Conservation (phyloP, 345 rosid species). For the Geranium rotundifolium region DNA sequence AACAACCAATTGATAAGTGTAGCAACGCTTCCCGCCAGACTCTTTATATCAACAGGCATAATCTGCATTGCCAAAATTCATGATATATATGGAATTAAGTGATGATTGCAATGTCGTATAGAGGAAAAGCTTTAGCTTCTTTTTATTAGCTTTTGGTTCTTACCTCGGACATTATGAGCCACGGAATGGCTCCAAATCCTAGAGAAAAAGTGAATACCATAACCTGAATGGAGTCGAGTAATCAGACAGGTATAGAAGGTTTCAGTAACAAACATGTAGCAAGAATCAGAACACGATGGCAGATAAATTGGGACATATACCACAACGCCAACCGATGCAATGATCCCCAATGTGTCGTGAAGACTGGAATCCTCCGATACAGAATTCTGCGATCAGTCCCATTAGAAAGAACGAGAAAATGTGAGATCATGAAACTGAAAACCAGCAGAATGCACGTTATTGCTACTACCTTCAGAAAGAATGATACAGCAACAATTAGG, state of each 20-base stretch:
- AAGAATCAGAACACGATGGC: conserved; percentile 3
- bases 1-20: conserved; percentile 29
- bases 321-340: conserved; percentile 78
- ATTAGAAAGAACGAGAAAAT: not conserved
- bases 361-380: conserved; percentile 44
- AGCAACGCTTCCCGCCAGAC: conserved; percentile 40
- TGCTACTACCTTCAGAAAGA: conserved; percentile 48
- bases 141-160: not conserved
- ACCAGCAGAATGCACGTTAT: not conserved
- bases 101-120: not conserved
- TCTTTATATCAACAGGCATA: conserved; percentile 44
- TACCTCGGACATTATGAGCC: conserved; percentile 99
- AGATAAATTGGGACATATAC: conserved; percentile 26
- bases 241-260: not conserved
- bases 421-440: not conserved
- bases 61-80: conserved; percentile 45
- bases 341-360: conserved; percentile 41
- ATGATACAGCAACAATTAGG: conserved; percentile 55
- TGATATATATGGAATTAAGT: not conserved
- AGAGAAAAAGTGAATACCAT: conserved; percentile 73
- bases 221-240: conserved; percentile 33
- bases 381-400: conserved; percentile 24
- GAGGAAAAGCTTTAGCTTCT: not conserved
- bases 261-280: conserved; percentile 9
- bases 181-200: conserved; percentile 92